Base-by-base conservation (phyloP, 352 stramenopile species). In the Thraustotheca clavata region DNA sequence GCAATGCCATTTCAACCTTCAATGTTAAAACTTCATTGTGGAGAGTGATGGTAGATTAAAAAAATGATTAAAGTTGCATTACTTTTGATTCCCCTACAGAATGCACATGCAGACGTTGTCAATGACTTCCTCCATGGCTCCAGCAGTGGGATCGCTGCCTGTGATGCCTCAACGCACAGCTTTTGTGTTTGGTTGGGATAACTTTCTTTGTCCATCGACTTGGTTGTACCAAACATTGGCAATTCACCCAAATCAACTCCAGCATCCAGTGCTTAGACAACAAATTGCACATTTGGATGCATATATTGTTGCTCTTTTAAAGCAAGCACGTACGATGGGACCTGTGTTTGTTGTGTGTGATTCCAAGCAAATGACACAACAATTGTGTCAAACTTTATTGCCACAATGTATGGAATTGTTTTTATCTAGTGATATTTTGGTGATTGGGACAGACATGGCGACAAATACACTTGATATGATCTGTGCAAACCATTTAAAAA, bases 181-280 rank as follows among this genome's bases (percentile, higher is more conserved):
- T 9, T 61, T 61, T 49, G 52, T 61, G 35, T 61, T 61, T 61
- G 52, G 52, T 22, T 61, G 52, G 52, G 34, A 49, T 38, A 61
- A 61, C 34, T 61, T 61, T 46, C 29, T 61, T 4, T 61, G 52
- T 16, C 52, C 52, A 20, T 16, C 34, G 24, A 61, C 52, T 34
- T 61, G 52, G 52, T 38, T 61, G 24, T 38, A 49, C 11, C 52
- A 61, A 38, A 61, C 52, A n/a, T 22, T 9, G 7, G 32, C 29
- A 9, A 46, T 61, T n/a, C 29, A 49, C 18, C 52, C 52, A 29
- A 61, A 61, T 38, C 52, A 61, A 24, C 52, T 61, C 24, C 52
- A 61, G 52, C 52, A 61, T 16, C 52, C 52, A 11, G 34, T 27
- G 31, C 52, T 61, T 20, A 34, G 11, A 14, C 22, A 61, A 29